These are phyloP conservation scores for Sutorius australiensis DNA, from an alignment of 768 basidiomycete species.

Conservation along the genomic window DNA sequence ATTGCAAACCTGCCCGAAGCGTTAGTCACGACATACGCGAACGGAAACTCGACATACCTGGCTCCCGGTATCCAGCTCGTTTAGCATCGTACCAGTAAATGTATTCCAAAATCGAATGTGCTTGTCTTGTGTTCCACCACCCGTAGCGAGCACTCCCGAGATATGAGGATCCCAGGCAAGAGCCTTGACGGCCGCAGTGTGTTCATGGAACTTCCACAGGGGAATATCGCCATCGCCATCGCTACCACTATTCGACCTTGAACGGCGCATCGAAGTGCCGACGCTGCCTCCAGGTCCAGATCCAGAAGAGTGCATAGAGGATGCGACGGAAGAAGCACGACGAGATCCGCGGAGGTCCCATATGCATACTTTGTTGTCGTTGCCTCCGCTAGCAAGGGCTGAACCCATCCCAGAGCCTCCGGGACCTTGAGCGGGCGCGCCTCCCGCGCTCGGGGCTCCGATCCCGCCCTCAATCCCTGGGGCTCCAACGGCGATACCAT, in stretches of 20 bases:
- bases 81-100: slow-evolving; percentile 76
- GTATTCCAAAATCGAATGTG: slow-evolving; percentile 99
- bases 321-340: slow-evolving; percentile 27
- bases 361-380: slow-evolving; percentile 98
- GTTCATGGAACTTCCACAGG: slow-evolving; percentile 93
- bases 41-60: slow-evolving; percentile 52
- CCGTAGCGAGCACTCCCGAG: slow-evolving; percentile 84
- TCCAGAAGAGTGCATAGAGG: slow-evolving; percentile 26
- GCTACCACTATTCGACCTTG: slow-evolving; percentile 27
- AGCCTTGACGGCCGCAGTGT: slow-evolving; percentile 95
- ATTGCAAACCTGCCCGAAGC: slow-evolving; percentile 78
- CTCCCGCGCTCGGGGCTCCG: slow-evolving; percentile 19
- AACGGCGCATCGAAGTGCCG: slow-evolving; percentile 19
- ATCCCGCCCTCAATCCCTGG: slow-evolving; percentile 30
- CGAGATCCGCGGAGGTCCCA: slow-evolving; percentile 83
- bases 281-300: slow-evolving; percentile 28
- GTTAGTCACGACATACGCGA: slow-evolving; percentile 2
- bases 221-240: slow-evolving; percentile 52
- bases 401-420: slow-evolving; percentile 39
- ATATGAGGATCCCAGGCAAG: slow-evolving; percentile 98
- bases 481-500: slow-evolving; percentile 4
- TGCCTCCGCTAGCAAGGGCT: slow-evolving; percentile 87
- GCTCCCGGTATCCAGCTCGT: slow-evolving; percentile 89
- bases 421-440: slow-evolving; percentile 25
- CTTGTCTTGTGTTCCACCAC: slow-evolving; percentile 98